Conservation (phyloP, 1,139 yeast genomes). For the Blastobotrys ciferrii region DNA sequence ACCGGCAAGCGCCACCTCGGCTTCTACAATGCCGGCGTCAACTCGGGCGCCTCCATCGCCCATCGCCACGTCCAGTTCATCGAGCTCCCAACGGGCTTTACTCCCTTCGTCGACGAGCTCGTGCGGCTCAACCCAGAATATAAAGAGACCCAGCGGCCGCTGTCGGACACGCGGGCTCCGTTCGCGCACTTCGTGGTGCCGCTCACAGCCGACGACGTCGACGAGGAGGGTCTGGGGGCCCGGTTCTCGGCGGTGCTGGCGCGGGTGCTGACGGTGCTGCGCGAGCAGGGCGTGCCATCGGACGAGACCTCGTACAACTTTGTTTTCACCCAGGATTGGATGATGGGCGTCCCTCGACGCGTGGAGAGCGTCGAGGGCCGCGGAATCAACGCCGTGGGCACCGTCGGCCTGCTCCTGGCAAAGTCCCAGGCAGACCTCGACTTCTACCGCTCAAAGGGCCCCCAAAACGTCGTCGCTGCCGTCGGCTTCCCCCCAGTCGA, state of each 20-base stretch:
- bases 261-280: slow-evolving; percentile 62
- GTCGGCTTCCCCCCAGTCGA: slow-evolving; percentile 60
- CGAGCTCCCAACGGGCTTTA: slow-evolving; percentile 58
- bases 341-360: slow-evolving; percentile 75
- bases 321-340: slow-evolving; percentile 75
- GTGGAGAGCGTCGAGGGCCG: slow-evolving; percentile 40
- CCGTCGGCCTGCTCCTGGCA: slow-evolving; percentile 73
- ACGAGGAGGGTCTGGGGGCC: slow-evolving; percentile 48
- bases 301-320: slow-evolving; percentile 67
- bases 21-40: slow-evolving; percentile 83
- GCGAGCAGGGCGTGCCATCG: slow-evolving; percentile 29
- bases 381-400: slow-evolving; percentile 79
- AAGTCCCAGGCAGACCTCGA: slow-evolving; percentile 55
- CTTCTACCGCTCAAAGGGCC: slow-evolving; percentile 30
- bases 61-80: slow-evolving; percentile 91
- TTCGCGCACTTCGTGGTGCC: slow-evolving; percentile 82
- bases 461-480: slow-evolving; percentile 46
- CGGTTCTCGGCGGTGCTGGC: slow-evolving; percentile 69
- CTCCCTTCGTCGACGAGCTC: slow-evolving; percentile 59
- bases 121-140: slow-evolving; percentile 45
- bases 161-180: slow-evolving; percentile 59
- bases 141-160: slow-evolving; percentile 50
- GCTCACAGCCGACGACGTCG: slow-evolving; percentile 39
- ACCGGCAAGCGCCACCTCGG: slow-evolving; percentile 56
- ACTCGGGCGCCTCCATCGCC: slow-evolving; percentile 89